Evolutionary conservation across 1,284 basidiomycete genomes (phyloP), one percentile per base, ranked within the genome.

Genomic region (Boletus sp.): DNA sequence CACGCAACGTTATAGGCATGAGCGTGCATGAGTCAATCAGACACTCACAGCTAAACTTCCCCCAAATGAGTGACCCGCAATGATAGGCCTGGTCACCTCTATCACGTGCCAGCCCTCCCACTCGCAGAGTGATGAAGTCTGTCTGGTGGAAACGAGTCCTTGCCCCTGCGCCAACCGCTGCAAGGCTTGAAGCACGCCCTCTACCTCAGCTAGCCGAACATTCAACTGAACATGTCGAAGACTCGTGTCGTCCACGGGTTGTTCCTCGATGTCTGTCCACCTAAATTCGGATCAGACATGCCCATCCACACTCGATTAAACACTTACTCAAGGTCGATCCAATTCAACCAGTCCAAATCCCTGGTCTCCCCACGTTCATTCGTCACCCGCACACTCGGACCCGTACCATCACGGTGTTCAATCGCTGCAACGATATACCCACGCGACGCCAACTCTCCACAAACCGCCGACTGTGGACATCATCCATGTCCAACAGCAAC

Each of bases 391-490:
- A 67, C 68, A 33, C 66, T 68, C 6, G 74, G 69, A 22, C 69
- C 68, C 1, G 72, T 72, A 2, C 74, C 73, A 42, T 77, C 74
- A 12, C 72, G 63, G 48, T 75, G 75, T 52, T 76, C 76, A n/a
- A 77, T 66, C 2, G 69, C 72, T 10, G 65, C 70, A 2, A 76
- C 74, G 46, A 74, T 53, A 46, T 69, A 72, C n/a, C 72, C 71
- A 20, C 68, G 58, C 5, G 66, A 67, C 2, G 70, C 70, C 49
- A 74, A 57, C 52, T 71, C 68, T 5, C 72, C 72, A 47, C 71
- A 74, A 38, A 71, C 57, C 2, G 70, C 60, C 16, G 48, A 50
- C 56, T 62, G 26, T 14, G 19, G 10, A 9, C 20, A 20, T 37
- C 5, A 51, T 26, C 12, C n/a, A 29, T 35, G 8, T 4, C 2